Evolutionary conservation across 352 stramenopile genomes (phyloP), one percentile per base, ranked within the genome.

Genomic region (Phytophthora europaea): DNA sequence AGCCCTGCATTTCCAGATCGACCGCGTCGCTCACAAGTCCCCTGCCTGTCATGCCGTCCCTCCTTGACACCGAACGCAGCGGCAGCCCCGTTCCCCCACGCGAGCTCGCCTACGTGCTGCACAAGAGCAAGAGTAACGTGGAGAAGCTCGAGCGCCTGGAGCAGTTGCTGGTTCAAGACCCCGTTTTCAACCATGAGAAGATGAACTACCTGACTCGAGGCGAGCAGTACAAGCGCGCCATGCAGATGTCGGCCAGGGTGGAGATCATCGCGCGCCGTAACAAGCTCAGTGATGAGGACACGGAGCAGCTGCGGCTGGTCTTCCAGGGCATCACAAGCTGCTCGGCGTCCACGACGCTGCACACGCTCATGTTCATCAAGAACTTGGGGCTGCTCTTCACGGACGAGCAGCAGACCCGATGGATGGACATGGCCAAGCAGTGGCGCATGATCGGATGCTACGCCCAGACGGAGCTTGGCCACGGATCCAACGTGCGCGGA

Each of bases 381-480:
- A 92, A 90, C 63, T 47, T 92, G 20, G 80, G 59, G 3, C 65
- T 90, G 22, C 68, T 94, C 15, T 89, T 90, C 61, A 92, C 80
- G 1, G 82, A 94, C 43, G 81, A 94, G 61, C 90, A 97, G 48
- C 77, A 92, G 43, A 26, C 75, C 2, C 62, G 71, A 43, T 97
- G 90, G 90, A 86, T 95, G 72, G 57, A 87, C 20, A 67, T 89
- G 54, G 89, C 88, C 12, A 84, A 90, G 34, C 83, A 87, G 33
- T 89, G 87, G 73, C 73, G 80, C 43, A 93, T 96, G 75, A 79
- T 94, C 52, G 91, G 91, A 2, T 95, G 85, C 67, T 98, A 96
- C 73, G 90, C 85, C 13, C 92, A 97, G 67, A 98, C 93, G 1
- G 92, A 97, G 67, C 73, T 98, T 2, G 93, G 93, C 9, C 93